These are phyloP conservation scores for Calonectria fujianensis DNA, from an alignment of 2,329 filamentous ascomycete species.

Conservation along the genomic window DNA sequence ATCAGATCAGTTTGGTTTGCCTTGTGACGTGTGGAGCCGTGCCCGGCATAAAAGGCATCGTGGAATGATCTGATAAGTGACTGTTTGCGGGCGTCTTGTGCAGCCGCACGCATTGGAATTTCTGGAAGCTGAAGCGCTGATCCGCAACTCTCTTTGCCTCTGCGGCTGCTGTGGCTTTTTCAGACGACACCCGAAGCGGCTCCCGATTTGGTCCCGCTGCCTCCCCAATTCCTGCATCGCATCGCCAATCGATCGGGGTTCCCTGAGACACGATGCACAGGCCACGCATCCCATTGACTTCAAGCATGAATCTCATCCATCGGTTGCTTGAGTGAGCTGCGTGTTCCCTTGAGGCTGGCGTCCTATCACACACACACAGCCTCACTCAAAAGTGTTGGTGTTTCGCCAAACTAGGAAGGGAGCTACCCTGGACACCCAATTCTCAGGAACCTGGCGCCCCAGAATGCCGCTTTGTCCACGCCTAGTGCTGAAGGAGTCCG, in stretches of 20 bases:
- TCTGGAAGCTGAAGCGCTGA: constrained; percentile 17
- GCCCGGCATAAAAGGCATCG: neutral
- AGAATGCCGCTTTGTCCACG: neutral
- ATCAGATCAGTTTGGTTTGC: constrained; percentile 5
- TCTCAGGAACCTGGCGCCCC: neutral
- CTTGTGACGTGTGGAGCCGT: constrained; percentile 36
- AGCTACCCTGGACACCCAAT: constrained; percentile 32
- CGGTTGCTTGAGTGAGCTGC: neutral
- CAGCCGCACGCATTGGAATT: constrained; percentile 25
- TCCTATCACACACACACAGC: neutral
- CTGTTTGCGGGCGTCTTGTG: constrained; percentile 8
- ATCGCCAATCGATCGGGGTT: constrained; percentile 41
- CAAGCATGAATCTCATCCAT: neutral
- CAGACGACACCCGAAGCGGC: neutral
- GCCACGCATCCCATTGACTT: neutral
- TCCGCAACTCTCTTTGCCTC: constrained; percentile 15
- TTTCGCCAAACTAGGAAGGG: constrained; percentile 24
- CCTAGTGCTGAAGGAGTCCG: neutral
- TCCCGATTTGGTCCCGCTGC: constrained; percentile 7
- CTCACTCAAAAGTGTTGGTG: neutral
- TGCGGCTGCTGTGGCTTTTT: neutral
- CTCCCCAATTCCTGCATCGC: neutral
- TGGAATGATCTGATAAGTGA: constrained; percentile 42
- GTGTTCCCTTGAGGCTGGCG: neutral
- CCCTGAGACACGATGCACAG: constrained; percentile 10